Percentiles rank a stretch among this genome's conserved stretches.
Evolutionary conservation across 2,329 filamentous ascomycete species (phyloP).

Genomic region (Paraconiothyrium sp.): DNA sequence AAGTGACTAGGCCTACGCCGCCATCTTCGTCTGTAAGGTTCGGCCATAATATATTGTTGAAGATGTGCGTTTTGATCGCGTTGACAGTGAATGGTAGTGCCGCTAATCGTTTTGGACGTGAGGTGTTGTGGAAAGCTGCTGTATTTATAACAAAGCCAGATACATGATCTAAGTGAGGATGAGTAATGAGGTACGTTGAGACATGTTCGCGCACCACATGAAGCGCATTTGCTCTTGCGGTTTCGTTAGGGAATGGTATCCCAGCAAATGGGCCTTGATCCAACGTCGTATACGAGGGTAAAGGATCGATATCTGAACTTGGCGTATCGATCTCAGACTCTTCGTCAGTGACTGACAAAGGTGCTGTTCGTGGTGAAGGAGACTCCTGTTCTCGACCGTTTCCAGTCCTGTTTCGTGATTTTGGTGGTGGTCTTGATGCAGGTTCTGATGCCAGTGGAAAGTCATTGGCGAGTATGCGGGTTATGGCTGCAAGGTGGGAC

Average conservation of each 20-base stretch:
- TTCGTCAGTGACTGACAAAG: conserved; percentile 35
- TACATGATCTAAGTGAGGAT: conserved; percentile 96
- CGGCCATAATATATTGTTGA: conserved; percentile 98
- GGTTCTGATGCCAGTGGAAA: conserved; percentile 55
- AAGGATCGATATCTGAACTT: conserved; percentile 33
- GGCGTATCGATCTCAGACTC: conserved; percentile 42
- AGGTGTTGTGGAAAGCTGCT: conserved; percentile 79
- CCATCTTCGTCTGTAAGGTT: conserved; percentile 97
- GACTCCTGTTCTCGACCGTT: conserved; percentile 27
- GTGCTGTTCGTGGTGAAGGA: conserved; percentile 37
- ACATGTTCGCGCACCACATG: conserved; percentile 82
- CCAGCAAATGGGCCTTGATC: conserved; percentile 80
- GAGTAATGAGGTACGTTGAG: conserved; percentile 90
- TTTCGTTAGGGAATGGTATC: conserved; percentile 72
- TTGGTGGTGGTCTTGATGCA: conserved; percentile 21
- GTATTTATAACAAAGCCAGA: conserved; percentile 94
- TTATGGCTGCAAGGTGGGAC: conserved; percentile 85
- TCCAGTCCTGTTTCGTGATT: conserved; percentile 28
- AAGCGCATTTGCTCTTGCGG: conserved; percentile 78
- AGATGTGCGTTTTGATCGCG: conserved; percentile 92
- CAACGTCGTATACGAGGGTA: conserved; percentile 64
- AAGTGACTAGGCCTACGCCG: conserved; percentile 90
- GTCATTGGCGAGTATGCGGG: conserved; percentile 73
- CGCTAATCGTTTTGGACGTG: conserved; percentile 82
- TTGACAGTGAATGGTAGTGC: conserved; percentile 89